A percentile compares a stretch with the other conserved stretches of the same genome.
Evolutionary conservation across 768 basidiomycete genomes (phyloP).

Genomic region (Trametes coccinea): DNA sequence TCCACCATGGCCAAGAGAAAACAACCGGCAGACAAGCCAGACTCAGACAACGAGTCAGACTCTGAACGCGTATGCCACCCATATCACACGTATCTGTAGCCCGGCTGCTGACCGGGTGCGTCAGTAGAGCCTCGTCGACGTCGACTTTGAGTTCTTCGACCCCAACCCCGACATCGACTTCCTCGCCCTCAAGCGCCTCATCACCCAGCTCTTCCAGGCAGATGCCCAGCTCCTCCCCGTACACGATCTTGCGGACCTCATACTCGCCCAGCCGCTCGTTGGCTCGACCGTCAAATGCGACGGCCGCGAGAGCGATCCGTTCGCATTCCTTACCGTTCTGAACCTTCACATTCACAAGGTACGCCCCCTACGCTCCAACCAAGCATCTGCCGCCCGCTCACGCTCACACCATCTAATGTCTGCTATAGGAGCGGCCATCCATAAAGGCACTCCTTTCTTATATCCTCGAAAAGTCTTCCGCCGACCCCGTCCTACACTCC

Average conservation of each 20-base stretch:
- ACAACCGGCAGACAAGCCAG: conserved; percentile 9
- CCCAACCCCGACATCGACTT: conserved; percentile 82
- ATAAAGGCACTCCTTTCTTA: conserved; percentile 73
- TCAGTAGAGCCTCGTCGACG: conserved; percentile 69
- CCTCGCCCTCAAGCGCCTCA: conserved; percentile 76
- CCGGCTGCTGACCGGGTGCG: conserved; percentile 9
- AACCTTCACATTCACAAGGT: conserved; percentile 75
- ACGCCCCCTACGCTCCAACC: conserved; percentile 18
- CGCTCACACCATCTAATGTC: neutral
- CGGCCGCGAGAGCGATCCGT: conserved; percentile 86
- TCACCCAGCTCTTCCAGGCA: conserved; percentile 65
- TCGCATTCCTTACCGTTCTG: conserved; percentile 81
- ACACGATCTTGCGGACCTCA: conserved; percentile 75
- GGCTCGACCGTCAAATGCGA: conserved; percentile 95
- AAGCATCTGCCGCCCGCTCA: neutral
- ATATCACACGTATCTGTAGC: neutral
- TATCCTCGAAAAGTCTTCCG: conserved; percentile 58
- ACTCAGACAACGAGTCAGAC: conserved; percentile 21
- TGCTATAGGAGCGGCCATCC: conserved; percentile 63
- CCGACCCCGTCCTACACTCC: conserved; percentile 50
- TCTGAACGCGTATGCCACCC: conserved; percentile 22
- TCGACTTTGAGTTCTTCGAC: conserved; percentile 94
- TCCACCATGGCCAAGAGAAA: conserved; percentile 26
- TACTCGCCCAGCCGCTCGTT: conserved; percentile 70
- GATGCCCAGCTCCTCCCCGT: conserved; percentile 76